phyloP scores from a whole-genome alignment of 768 basidiomycete genomes.

The Pleurotus eryngii region DNA sequence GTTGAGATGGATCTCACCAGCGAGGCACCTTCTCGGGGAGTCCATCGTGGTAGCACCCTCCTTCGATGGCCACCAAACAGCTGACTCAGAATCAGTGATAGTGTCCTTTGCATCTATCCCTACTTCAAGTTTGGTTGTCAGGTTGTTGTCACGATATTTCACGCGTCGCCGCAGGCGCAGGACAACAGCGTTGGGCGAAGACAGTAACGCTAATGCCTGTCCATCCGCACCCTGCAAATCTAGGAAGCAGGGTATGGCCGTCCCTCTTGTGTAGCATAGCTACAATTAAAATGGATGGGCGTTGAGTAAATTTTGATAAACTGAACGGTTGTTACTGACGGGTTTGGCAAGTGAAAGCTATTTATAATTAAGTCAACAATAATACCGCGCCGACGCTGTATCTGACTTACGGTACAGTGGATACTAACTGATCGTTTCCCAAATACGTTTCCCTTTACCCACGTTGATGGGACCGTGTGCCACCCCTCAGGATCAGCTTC shows the following conservation, averaged over 20 bases:
- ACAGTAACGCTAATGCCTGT: slow-evolving; percentile 33
- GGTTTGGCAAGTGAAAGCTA: slow-evolving; percentile 39
- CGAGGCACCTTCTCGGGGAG: slow-evolving; percentile 19
- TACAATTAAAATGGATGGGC: slow-evolving; percentile 11
- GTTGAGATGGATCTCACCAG: slow-evolving; percentile 36
- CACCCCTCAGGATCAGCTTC: slow-evolving; percentile 38
- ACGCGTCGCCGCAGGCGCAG: slow-evolving; percentile 28
- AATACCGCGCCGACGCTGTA: not conserved
- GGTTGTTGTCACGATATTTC: slow-evolving; percentile 14
- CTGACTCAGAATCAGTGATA: slow-evolving; percentile 24
- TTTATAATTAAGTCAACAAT: slow-evolving; percentile 2
- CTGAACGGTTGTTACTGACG: slow-evolving; percentile 19
- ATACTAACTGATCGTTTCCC: slow-evolving; percentile 25
- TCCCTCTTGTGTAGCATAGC: slow-evolving; percentile 40
- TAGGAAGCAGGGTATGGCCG: slow-evolving; percentile 34
- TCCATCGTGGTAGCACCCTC: slow-evolving; percentile 8
- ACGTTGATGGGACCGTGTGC: slow-evolving; percentile 24
- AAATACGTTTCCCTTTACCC: slow-evolving; percentile 26
- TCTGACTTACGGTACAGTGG: slow-evolving; percentile 28
- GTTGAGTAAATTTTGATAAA: not conserved
- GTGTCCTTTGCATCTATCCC: slow-evolving; percentile 20
- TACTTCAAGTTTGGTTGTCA: slow-evolving; percentile 6
- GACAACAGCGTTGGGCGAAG: slow-evolving; percentile 28
- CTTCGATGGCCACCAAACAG: slow-evolving; percentile 30
- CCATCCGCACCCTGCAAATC: slow-evolving; percentile 27